Base-by-base conservation (phyloP, 352 stramenopile genomes). In the Globisporangium okanoganense region DNA sequence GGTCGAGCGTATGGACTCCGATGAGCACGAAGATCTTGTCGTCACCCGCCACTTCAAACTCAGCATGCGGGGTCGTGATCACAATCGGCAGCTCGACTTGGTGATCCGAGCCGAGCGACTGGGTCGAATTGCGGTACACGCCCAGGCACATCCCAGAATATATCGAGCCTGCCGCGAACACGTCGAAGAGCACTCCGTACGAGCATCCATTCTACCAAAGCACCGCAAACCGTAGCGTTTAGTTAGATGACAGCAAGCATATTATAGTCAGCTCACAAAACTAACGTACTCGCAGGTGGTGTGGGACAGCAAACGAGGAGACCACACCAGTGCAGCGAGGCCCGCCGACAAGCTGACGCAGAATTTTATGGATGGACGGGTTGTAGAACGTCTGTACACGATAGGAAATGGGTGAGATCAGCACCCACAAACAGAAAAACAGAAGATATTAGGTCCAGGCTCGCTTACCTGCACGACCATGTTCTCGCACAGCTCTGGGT, bases 401-500 rank as follows among this genome's bases (percentile, higher is more conserved):
- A 49, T 24, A 7, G 41, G 13, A 14, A 61, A 8, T 27, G 9
- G 18, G 5, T 27, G 48, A 65, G 38, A n/a, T 33, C 25, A 47
- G 13, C 43, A 43, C 20, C n/a, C n/a, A n/a, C n/a, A n/a, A n/a
- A 18, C 10, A 47, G 20, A 47, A 7, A 47, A n/a, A 48, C 9
- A 0, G 20, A 13, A 31, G 5, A 14, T 22, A 18, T 22, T 25
- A 13, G 1, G 40, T 36, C 10, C 4, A 10, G 47, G 56, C 12
- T 16, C 9, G 38, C 63, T 27, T 64, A 88, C 78, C 76, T 89
- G 79, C 1, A 87, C 80, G 35, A 92, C 72, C 79, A 95, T 91
- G 60, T 92, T 95, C 67, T 95, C 86, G 52, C 86, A 93, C 24
- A 95, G 54, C 54, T 95, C 75, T 16, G 86, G 83, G 44, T 95